These are phyloP conservation scores for Solanum pinnatisectum DNA, from an alignment of 257 asterid genomes.

Conservation along the genomic window DNA sequence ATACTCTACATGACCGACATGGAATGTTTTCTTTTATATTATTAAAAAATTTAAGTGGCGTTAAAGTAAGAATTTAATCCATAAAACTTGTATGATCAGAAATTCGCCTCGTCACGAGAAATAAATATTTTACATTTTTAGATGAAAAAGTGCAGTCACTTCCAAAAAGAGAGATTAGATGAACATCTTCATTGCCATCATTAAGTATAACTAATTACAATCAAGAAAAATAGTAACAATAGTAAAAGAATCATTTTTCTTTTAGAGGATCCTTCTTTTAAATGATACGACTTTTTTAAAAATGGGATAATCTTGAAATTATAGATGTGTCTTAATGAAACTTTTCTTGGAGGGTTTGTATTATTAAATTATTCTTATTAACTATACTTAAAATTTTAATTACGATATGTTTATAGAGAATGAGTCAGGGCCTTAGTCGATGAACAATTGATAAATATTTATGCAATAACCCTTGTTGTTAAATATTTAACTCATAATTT, in stretches of 20 bases:
- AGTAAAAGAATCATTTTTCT: neutral
- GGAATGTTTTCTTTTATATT: constrained; percentile 5
- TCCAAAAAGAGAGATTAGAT: neutral
- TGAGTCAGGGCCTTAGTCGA: too few species aligned
- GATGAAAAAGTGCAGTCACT: neutral
- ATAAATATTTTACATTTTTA: neutral
- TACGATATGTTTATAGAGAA: too few species aligned
- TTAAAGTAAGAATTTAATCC: neutral
- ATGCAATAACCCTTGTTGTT: neutral
- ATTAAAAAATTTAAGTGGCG: neutral
- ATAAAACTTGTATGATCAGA: neutral
- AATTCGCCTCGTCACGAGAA: neutral
- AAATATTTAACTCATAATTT: neutral
- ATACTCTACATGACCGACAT: constrained; percentile 31
- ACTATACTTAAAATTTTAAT: neutral
- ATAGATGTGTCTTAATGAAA: neutral
- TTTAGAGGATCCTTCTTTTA: neutral
- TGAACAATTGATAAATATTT: too few species aligned
- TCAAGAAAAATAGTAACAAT: neutral
- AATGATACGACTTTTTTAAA: neutral
- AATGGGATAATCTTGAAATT: neutral
- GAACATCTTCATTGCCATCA: neutral
- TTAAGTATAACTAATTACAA: neutral
- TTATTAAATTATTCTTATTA: neutral
- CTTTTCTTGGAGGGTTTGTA: neutral